phyloP scores from a whole-genome alignment of 1,139 yeast genomes.

The Debaryomycetaceae sp. region DNA sequence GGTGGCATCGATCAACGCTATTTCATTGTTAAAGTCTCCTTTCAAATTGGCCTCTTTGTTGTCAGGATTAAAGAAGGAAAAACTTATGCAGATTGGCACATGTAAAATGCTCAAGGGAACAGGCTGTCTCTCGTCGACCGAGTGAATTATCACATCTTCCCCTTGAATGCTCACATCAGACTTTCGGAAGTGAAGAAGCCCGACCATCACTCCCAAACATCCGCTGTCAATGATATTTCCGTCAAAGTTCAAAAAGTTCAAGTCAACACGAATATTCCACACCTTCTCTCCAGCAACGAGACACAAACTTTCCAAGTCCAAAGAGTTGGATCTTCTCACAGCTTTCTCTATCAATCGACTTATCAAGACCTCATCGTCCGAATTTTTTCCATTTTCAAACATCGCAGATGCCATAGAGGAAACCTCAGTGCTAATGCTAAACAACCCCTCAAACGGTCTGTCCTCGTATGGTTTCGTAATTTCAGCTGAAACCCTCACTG shows the following conservation, averaged over 20 bases:
- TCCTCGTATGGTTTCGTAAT: constrained; percentile 85
- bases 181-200: constrained; percentile 73
- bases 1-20: constrained; percentile 73
- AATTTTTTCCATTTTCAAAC: constrained; percentile 70
- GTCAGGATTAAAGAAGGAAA: constrained; percentile 72
- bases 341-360: constrained; percentile 87
- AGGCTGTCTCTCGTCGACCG: constrained; percentile 77
- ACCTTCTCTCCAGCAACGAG: constrained; percentile 88
- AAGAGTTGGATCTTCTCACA: constrained; percentile 81
- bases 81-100: constrained; percentile 88
- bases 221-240: constrained; percentile 92
- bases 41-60: constrained; percentile 65
- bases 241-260: constrained; percentile 83
- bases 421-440: constrained; percentile 79
- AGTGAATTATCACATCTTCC: constrained; percentile 69
- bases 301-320: constrained; percentile 87
- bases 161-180: constrained; percentile 73
- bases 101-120: constrained; percentile 83
- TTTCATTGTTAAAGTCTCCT: constrained; percentile 56
- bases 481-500: constrained; percentile 76
- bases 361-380: constrained; percentile 76
- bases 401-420: constrained; percentile 86
- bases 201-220: constrained; percentile 87
- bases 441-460: constrained; percentile 90
- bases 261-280: constrained; percentile 88